Evolutionary conservation across 1,284 basidiomycete genomes (phyloP).

Genomic region (Wallemia ichthyophaga): DNA sequence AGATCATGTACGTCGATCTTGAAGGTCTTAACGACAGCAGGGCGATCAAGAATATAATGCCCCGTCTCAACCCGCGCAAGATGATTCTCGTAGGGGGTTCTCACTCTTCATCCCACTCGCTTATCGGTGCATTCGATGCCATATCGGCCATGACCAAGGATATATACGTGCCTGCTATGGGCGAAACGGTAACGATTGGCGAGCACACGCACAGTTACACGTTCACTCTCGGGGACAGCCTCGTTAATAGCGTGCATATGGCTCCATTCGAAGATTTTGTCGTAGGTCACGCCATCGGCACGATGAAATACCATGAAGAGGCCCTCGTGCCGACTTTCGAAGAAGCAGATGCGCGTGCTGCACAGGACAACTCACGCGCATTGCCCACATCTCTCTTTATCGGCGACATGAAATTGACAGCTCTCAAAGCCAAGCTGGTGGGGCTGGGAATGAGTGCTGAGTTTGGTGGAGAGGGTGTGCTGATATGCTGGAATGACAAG

Average conservation of each 20-base stretch:
- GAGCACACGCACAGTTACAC: conserved; percentile 87
- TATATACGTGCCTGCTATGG: conserved; percentile 43
- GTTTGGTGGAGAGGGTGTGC: conserved; percentile 71
- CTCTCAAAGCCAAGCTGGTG: conserved; percentile 44
- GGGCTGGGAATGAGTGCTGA: conserved; percentile 53
- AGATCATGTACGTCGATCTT: conserved; percentile 71
- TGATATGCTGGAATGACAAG: conserved; percentile 31
- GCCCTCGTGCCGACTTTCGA: conserved; percentile 25
- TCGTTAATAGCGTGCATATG: conserved; percentile 51
- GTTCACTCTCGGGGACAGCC: conserved; percentile 64
- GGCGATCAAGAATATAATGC: conserved; percentile 83
- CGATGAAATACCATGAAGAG: conserved; percentile 46
- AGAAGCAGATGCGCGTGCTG: no score
- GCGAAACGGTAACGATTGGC: conserved; percentile 58
- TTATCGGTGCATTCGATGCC: conserved; percentile 47
- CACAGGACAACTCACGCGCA: conserved; percentile 9
- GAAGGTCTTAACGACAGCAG: conserved; percentile 86
- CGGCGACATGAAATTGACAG: conserved; percentile 67
- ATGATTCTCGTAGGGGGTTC: conserved; percentile 68
- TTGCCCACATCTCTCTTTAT: conserved; percentile 74
- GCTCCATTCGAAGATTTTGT: conserved; percentile 76
- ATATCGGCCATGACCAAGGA: conserved; percentile 68
- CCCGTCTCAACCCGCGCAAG: conserved; percentile 83
- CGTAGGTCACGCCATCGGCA: conserved; percentile 63
- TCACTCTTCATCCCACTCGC: conserved; percentile 29